These are phyloP conservation scores for Phaseolus coccineus DNA, from an alignment of 331 rosid species.

Conservation along the genomic window DNA sequence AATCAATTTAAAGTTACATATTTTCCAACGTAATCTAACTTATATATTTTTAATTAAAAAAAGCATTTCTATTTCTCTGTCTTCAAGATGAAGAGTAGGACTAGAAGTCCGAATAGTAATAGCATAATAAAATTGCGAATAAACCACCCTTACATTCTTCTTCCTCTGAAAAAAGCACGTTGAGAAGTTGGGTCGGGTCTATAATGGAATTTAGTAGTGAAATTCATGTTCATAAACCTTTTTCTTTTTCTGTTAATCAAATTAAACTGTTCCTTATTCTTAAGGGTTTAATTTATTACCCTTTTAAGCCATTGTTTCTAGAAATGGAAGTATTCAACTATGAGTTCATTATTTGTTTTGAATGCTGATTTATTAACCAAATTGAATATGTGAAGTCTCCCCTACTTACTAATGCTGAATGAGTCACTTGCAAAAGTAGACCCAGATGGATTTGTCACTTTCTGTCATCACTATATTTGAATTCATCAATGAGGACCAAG, in stretches of 20 bases:
- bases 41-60: not conserved
- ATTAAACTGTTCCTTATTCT: too few species aligned
- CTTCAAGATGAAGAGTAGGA: not conserved
- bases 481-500: conserved; percentile 25
- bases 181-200: not conserved
- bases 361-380: not conserved
- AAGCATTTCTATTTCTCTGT: not conserved
- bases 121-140: not conserved
- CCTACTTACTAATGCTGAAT: not conserved
- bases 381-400: not conserved
- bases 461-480: not conserved
- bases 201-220: conserved; percentile 6
- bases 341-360: not conserved
- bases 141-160: not conserved
- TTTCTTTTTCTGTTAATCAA: not conserved
- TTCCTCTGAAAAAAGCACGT: not conserved
- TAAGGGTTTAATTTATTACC: not conserved
- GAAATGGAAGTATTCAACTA: not conserved
- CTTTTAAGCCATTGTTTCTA: not conserved
- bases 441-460: conserved; percentile 2
- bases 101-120: not conserved
- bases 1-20: not conserved
- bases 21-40: not conserved
- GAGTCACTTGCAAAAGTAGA: not conserved
- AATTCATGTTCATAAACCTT: not conserved